phyloP scores from a whole-genome alignment of 345 rosid species.

The Sisymbrium irio region DNA sequence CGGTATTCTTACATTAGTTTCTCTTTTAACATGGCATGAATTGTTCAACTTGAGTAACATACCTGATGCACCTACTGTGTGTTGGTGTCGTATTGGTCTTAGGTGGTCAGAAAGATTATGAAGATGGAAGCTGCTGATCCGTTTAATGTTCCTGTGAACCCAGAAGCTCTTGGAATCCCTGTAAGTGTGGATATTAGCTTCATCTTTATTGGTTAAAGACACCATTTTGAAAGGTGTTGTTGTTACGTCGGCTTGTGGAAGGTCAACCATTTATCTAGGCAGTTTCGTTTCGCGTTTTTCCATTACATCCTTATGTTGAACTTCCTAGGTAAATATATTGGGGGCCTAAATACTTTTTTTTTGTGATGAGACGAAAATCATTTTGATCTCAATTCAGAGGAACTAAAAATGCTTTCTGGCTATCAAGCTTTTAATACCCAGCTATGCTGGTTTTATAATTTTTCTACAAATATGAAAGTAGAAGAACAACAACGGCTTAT shows the following conservation, averaged over 20 bases:
- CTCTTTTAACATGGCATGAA: not conserved
- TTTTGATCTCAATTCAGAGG: no score
- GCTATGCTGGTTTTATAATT: not conserved
- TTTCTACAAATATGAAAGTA: not conserved
- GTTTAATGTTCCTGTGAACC: constrained; percentile 85
- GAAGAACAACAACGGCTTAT: not conserved
- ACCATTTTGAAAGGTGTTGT: not conserved
- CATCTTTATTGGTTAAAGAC: not conserved
- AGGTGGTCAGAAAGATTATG: constrained; percentile 93
- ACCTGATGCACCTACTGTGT: not conserved
- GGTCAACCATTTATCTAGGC: not conserved
- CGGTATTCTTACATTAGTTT: constrained; percentile 41
- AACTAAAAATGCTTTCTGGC: no score
- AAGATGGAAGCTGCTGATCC: constrained; percentile 99
- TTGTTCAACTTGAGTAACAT: not conserved
- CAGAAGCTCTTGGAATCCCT: constrained; percentile 95
- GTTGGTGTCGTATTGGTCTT: not conserved
- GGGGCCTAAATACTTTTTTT: not conserved
- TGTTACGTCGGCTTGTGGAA: not conserved
- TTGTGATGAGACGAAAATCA: not conserved
- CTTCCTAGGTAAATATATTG: not conserved
- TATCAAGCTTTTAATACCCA: not conserved
- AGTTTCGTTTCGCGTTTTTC: not conserved
- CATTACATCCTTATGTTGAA: not conserved
- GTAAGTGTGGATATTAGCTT: constrained; percentile 46